Percentiles rank a stretch among this genome's conserved stretches.
These are phyloP conservation scores for Colletotrichum gigasporum DNA, from an alignment of 2,329 filamentous ascomycete genomes.

Conservation along the genomic window DNA sequence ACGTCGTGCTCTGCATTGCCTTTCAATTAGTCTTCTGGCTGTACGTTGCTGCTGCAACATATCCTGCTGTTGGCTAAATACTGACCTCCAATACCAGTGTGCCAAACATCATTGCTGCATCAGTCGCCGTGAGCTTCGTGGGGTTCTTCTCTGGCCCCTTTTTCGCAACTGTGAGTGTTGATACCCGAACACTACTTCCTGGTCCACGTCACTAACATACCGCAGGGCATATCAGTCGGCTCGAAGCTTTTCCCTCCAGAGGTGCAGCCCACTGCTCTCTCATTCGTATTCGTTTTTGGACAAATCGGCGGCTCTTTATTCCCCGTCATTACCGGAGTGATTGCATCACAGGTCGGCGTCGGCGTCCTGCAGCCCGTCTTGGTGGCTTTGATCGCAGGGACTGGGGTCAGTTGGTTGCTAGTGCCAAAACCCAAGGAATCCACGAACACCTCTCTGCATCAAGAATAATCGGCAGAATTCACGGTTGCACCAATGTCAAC, in stretches of 20 bases:
- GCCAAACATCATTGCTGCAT: slow-evolving; percentile 57
- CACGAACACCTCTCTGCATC: slow-evolving; percentile 42
- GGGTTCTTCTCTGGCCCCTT: slow-evolving; percentile 68
- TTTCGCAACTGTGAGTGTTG: slow-evolving; percentile 60
- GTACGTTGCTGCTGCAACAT: slow-evolving; percentile 39
- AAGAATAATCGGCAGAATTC: too few relatives aligned
- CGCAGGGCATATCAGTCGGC: slow-evolving; percentile 61
- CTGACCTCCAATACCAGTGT: slow-evolving; percentile 40
- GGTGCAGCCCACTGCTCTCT: slow-evolving; percentile 46
- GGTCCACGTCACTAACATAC: too few relatives aligned
- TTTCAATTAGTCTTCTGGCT: slow-evolving; percentile 71
- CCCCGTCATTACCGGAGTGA: slow-evolving; percentile 62
- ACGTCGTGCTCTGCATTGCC: slow-evolving; percentile 59
- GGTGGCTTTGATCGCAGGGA: slow-evolving; percentile 55
- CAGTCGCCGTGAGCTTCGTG: slow-evolving; percentile 62
- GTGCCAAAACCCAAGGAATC: slow-evolving; percentile 47
- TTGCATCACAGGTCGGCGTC: slow-evolving; percentile 56
- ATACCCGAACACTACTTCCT: too few relatives aligned
- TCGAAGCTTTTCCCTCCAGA: slow-evolving; percentile 58
- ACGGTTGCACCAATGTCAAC: too few relatives aligned
- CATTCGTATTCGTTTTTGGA: slow-evolving; percentile 65
- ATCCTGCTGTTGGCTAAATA: neutral
- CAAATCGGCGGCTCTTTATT: slow-evolving; percentile 66
- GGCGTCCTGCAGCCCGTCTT: slow-evolving; percentile 61
- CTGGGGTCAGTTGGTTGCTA: slow-evolving; percentile 57